Base-by-base conservation (phyloP, 331 rosid species). In the Saraca asoca region DNA sequence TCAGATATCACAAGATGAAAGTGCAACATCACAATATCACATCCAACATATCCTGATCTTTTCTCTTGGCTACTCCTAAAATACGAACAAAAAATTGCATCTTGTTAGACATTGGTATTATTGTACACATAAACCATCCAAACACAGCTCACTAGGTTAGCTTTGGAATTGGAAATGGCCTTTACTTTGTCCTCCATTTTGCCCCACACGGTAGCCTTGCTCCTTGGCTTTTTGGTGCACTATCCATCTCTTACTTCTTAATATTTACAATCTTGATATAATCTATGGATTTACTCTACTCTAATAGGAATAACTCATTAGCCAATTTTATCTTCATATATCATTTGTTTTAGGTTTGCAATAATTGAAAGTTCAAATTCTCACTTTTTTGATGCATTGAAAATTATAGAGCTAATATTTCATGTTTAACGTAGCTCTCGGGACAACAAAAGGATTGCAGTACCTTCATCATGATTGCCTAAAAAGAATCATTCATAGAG, bases 391-490 rank as follows among this genome's bases (percentile, higher is more conserved):
- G n/a, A n/a, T n/a, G n/a, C n/a, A n/a, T n/a, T n/a, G n/a, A n/a
- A n/a, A n/a, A n/a, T n/a, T n/a, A n/a, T n/a, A n/a, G n/a, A n/a
- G n/a, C n/a, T n/a, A n/a, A n/a, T n/a, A n/a, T n/a, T n/a, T n/a
- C n/a, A 82, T 97, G 79, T 90, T 81, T 75, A 86, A 84, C 82
- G 86, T 88, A 45, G 97, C 96, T 62, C 7, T 81, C 63, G 97
- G 97, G 2, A 85, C 90, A 45, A 96, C 99, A 29, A 71, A 90
- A 31, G 99, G 99, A n/a, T 67, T 94, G 78, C 62, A 33, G 35
- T 94, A 90, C 74, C 96, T 94, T 37, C 99, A 94, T 72, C 79
- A 84, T 35, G 88, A 88, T 35, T 88, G 99, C 55, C 97, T 86
- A 5, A 83, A 91, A 73, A 78, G 99, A 57, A 86, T 94, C 61